Conservation (phyloP, 371 early-diverging fungal genomes). For the Zancudomyces culisetae region DNA sequence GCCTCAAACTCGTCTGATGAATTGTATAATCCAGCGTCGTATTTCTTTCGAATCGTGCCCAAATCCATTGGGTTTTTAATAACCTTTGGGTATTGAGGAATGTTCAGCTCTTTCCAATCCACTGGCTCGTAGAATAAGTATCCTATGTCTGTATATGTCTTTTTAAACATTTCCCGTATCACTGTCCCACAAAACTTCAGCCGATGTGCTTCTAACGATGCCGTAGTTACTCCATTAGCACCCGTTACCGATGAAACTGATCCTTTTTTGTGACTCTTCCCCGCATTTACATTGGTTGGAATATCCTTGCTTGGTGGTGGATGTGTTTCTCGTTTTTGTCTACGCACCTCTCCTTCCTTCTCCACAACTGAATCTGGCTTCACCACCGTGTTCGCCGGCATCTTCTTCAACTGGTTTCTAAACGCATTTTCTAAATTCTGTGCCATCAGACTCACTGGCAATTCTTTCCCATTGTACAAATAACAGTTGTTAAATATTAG, state of each 20-base stretch:
- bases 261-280: neutral
- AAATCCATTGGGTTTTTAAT: conserved; percentile 98
- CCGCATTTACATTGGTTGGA: too few relatives aligned
- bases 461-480: conserved; percentile 76
- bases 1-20: conserved; percentile 54
- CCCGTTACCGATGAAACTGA: neutral
- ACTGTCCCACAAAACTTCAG: conserved; percentile 41
- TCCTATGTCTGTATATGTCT: conserved; percentile 41
- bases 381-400: conserved; percentile 7
- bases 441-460: conserved; percentile 55
- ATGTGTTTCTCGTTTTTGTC: neutral
- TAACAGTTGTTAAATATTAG: conserved; percentile 88
- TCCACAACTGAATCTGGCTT: neutral
- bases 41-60: conserved; percentile 69
- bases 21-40: conserved; percentile 58
- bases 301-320: neutral
- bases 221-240: neutral
- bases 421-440: conserved; percentile 51
- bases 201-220: neutral
- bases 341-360: neutral
- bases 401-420: conserved; percentile 29
- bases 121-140: conserved; percentile 81
- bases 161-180: conserved; percentile 57
- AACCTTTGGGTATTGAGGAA: conserved; percentile 83
- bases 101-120: conserved; percentile 70